Evolutionary conservation across 345 rosid genomes (phyloP).

Genomic region (Camelina neglecta): DNA sequence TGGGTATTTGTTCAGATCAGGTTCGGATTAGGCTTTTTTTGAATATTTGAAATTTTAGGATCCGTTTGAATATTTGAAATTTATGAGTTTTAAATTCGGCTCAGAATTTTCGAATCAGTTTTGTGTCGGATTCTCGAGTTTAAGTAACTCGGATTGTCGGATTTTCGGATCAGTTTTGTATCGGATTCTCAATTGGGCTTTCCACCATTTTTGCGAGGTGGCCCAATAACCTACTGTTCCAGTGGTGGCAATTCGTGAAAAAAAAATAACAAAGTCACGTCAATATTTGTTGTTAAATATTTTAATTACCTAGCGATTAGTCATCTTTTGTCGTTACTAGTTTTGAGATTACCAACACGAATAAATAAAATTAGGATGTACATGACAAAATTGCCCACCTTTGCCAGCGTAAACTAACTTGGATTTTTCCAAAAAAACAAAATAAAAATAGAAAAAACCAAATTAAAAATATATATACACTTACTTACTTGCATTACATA

Average conservation of each 20-base stretch:
- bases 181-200: no score
- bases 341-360: not conserved
- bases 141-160: no score
- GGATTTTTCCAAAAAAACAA: slow-evolving; percentile 20
- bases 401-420: slow-evolving; percentile 31
- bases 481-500: no score
- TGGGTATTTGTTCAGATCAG: no score
- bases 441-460: not conserved
- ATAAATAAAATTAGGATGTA: not conserved
- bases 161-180: no score
- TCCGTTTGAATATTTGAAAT: no score
- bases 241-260: not conserved
- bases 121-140: no score
- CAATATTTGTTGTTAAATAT: not conserved
- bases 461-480: not conserved
- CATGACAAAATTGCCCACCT: not conserved
- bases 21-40: no score
- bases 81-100: no score
- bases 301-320: not conserved
- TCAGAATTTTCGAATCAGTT: no score
- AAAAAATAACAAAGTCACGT: not conserved
- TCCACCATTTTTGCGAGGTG: not conserved
- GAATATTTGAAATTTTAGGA: no score
- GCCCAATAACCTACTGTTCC: not conserved
- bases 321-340: not conserved